Percentiles rank a stretch among this genome's conserved stretches.
Conservation (phyloP, 192 early-diverging fungal genomes). For the Podila horticola region DNA sequence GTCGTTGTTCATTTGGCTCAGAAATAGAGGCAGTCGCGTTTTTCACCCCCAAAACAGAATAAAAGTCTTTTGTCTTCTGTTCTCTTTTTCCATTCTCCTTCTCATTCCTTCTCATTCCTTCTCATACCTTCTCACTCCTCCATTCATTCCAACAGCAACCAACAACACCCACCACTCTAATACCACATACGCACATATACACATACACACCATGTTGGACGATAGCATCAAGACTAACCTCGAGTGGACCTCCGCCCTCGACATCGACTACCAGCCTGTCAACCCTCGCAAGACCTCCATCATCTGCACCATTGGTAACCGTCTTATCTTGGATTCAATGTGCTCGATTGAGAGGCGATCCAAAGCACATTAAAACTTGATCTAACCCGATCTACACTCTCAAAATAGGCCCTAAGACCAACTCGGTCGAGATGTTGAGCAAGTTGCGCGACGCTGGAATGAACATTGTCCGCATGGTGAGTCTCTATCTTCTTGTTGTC, state of each 20-base stretch:
- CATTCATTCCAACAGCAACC: neutral
- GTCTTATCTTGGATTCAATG: neutral
- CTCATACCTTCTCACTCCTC: neutral
- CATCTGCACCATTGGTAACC: constrained; percentile 82
- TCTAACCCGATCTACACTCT: neutral
- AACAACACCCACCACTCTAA: neutral
- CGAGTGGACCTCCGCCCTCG: constrained; percentile 78
- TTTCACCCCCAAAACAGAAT: neutral
- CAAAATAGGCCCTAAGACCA: constrained; percentile 75
- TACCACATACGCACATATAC: neutral
- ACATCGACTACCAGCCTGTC: constrained; percentile 66
- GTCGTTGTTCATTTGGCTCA: no score
- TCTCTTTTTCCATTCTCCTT: neutral
- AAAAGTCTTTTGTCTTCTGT: neutral
- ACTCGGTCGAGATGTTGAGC: constrained; percentile 77
- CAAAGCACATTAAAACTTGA: neutral
- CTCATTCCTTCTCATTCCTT: neutral
- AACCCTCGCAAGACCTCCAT: constrained; percentile 84
- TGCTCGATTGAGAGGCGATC: neutral
- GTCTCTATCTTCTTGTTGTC: constrained; percentile 2
- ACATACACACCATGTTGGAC: constrained; percentile 6
- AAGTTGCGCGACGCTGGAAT: constrained; percentile 82
- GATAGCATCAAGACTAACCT: constrained; percentile 68
- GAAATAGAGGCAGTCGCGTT: no score
- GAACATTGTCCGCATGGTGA: constrained; percentile 83